These are phyloP conservation scores for Plasmodium vivax DNA, from an alignment of 169 alveolate genomes.

Conservation along the genomic window DNA sequence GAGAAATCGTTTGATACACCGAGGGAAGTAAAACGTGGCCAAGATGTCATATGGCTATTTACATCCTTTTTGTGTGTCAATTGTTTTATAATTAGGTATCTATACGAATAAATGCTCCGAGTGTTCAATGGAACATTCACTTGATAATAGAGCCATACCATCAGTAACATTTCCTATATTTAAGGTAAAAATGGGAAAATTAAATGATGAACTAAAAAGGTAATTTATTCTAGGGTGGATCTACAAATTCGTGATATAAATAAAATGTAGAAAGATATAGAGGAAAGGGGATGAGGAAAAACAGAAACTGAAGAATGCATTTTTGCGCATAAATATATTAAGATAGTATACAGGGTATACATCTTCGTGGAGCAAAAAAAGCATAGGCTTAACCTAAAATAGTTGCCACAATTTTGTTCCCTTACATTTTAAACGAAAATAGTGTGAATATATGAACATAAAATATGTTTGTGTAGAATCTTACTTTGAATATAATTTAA, in stretches of 20 bases:
- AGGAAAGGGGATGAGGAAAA: background rate
- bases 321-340: too few species aligned
- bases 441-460: background rate
- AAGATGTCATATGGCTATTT: background rate
- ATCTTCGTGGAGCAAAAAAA: background rate
- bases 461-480: background rate
- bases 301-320: background rate
- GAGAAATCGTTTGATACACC: background rate
- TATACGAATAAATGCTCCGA: background rate
- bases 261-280: background rate
- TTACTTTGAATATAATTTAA: too few species aligned
- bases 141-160: background rate
- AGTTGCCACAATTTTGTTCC: background rate
- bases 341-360: background rate
- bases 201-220: background rate
- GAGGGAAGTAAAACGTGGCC: background rate
- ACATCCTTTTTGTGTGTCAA: background rate
- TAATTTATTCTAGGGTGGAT: background rate
- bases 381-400: background rate
- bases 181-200: background rate
- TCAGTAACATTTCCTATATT: background rate
- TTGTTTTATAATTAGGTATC: background rate
- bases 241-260: background rate
- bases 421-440: background rate
- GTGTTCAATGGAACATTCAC: background rate